Percentiles rank a stretch among this genome's conserved stretches.
Evolutionary conservation across 2,329 filamentous ascomycete species (phyloP).

Genomic region (Verticillium dahliae): DNA sequence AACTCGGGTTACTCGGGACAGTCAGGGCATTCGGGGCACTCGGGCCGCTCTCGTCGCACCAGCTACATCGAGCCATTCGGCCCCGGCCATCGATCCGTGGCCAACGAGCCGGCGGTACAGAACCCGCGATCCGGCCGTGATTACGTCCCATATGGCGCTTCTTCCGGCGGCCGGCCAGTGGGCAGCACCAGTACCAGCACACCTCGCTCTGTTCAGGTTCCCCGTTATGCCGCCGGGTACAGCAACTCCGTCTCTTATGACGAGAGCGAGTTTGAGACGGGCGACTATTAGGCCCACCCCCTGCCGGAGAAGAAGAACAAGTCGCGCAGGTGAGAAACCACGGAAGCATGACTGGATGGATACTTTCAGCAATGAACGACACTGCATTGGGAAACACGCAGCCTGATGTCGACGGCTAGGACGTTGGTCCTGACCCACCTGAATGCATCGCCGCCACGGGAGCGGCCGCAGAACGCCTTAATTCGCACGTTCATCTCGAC

Average conservation of each 20-base stretch:
- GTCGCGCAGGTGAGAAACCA: not conserved
- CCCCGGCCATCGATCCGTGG: not conserved
- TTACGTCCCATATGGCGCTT: not conserved
- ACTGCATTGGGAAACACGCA: not conserved
- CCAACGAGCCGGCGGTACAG: not conserved
- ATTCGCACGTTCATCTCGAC: not conserved
- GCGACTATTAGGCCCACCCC: not conserved
- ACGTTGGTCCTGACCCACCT: not conserved
- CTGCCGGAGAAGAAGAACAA: not conserved
- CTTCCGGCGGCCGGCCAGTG: not conserved
- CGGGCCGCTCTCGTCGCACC: constrained; percentile 17
- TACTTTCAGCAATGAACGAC: no score
- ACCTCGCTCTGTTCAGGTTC: not conserved
- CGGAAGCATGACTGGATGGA: not conserved
- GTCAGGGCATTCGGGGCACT: constrained; percentile 1
- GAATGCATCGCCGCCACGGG: not conserved
- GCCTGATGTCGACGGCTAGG: not conserved
- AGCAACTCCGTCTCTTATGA: not conserved
- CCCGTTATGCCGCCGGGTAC: not conserved
- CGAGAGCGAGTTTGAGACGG: not conserved
- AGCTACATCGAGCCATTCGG: constrained; percentile 18
- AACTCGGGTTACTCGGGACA: constrained; percentile 1
- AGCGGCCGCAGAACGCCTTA: not conserved
- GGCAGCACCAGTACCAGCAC: not conserved
- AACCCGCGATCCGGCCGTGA: not conserved